Evolutionary conservation across 2,329 filamentous ascomycete genomes (phyloP).

Genomic region (Ceratocystis harringtonii): DNA sequence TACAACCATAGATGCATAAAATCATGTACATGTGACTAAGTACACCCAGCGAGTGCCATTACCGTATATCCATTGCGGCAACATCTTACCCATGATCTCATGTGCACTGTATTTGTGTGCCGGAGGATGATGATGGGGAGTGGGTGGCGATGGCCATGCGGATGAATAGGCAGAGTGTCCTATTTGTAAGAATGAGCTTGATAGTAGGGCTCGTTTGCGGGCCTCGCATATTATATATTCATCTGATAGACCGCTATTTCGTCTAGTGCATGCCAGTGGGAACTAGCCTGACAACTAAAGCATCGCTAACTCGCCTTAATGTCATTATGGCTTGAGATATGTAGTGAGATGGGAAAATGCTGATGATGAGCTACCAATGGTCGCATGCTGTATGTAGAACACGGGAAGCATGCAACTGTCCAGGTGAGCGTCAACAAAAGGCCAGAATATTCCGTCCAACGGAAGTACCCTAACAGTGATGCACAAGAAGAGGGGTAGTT

Average conservation of each 20-base stretch:
- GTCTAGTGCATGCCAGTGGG: not conserved
- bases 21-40: not conserved
- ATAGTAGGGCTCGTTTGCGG: not conserved
- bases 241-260: not conserved
- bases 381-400: not conserved
- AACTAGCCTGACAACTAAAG: not conserved
- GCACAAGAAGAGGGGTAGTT: not conserved
- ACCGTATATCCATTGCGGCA: not conserved
- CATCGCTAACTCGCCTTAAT: not conserved
- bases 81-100: not conserved
- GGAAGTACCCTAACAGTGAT: not conserved
- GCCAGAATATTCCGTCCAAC: not conserved
- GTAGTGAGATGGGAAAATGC: not conserved
- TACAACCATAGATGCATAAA: not conserved
- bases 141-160: not conserved
- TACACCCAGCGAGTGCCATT: not conserved
- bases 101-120: not conserved
- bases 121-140: not conserved
- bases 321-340: not conserved
- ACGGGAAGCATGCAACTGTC: not conserved
- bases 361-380: not conserved
- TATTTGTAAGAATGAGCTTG: too few relatives aligned
- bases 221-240: not conserved
- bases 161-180: not conserved
- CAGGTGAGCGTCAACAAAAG: slow-evolving; percentile 1